Percentiles rank a stretch among this genome's conserved stretches.
Evolutionary conservation across 2,329 filamentous ascomycete species (phyloP).

Genomic region (Aspergillus felis): DNA sequence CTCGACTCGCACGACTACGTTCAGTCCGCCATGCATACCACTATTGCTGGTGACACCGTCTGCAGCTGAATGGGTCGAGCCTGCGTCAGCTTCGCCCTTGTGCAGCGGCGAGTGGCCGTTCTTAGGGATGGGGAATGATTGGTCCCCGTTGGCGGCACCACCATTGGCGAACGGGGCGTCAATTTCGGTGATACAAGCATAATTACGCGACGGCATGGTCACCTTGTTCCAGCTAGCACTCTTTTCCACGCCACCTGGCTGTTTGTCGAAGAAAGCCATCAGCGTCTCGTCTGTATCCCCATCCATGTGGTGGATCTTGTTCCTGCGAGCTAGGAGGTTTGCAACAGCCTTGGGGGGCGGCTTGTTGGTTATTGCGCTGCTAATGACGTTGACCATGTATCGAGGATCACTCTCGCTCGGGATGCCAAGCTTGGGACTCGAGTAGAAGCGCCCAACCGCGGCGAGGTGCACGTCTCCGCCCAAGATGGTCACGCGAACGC

Average conservation of each 20-base stretch:
- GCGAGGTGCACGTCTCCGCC: conserved; percentile 63
- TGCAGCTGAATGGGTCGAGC: conserved; percentile 73
- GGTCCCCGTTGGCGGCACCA: conserved; percentile 16
- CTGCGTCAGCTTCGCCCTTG: conserved; percentile 70
- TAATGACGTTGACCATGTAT: conserved; percentile 63
- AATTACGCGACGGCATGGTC: conserved; percentile 72
- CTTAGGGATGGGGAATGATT: conserved; percentile 38
- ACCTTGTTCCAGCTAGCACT: conserved; percentile 72
- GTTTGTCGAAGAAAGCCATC: conserved; percentile 59
- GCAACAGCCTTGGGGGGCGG: conserved; percentile 62
- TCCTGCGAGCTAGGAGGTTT: conserved; percentile 59
- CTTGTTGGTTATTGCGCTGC: conserved; percentile 65
- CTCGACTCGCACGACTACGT: conserved; percentile 45
- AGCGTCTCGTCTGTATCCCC: conserved; percentile 61
- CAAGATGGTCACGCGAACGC: conserved; percentile 58
- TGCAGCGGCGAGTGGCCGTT: conserved; percentile 71
- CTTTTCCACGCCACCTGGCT: conserved; percentile 57
- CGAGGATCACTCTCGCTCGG: conserved; percentile 56
- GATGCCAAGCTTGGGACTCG: conserved; percentile 54
- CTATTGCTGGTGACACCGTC: conserved; percentile 38
- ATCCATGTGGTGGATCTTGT: conserved; percentile 64
- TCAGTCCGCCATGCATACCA: conserved; percentile 40
- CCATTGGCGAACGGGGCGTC: conserved; percentile 24
- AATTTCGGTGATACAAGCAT: conserved; percentile 59
- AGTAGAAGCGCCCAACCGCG: conserved; percentile 62